phyloP scores from a whole-genome alignment of 768 basidiomycete species.

The Tylopilus sp. region DNA sequence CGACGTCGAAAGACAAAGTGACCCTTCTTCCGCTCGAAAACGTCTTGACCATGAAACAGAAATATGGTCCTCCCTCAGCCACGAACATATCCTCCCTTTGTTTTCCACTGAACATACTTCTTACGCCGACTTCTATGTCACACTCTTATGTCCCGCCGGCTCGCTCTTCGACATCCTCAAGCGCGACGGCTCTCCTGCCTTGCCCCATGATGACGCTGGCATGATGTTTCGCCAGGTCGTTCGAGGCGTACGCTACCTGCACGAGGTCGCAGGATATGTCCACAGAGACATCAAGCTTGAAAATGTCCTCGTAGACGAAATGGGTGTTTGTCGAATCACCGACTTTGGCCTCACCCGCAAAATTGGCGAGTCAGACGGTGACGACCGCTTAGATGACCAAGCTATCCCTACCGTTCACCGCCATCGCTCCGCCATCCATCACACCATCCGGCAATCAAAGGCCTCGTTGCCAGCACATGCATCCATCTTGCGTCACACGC shows the following conservation, averaged over 20 bases:
- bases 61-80: conserved; percentile 73
- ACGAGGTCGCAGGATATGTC: conserved; percentile 70
- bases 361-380: conserved; percentile 50
- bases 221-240: conserved; percentile 88
- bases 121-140: conserved; percentile 77
- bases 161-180: conserved; percentile 82
- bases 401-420: conserved; percentile 13
- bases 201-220: conserved; percentile 75
- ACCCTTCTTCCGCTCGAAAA: conserved; percentile 46
- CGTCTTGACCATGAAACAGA: conserved; percentile 67
- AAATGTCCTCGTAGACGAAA: conserved; percentile 90
- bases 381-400: conserved; percentile 22
- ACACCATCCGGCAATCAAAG: conserved; percentile 26
- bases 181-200: conserved; percentile 60
- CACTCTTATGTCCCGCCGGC: conserved; percentile 78
- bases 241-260: conserved; percentile 77
- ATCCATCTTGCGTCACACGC: conserved; percentile 28
- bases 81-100: conserved; percentile 85
- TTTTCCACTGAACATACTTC: conserved; percentile 58
- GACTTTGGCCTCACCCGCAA: conserved; percentile 82
- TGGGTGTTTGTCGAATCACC: conserved; percentile 77
- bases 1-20: conserved; percentile 50
- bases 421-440: conserved; percentile 27
- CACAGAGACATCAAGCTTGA: conserved; percentile 97
- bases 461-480: conserved; percentile 14